A percentile compares a stretch with the other conserved stretches of the same genome.
Conservation (phyloP, 768 basidiomycete genomes). For the Dioszegia crocea region DNA sequence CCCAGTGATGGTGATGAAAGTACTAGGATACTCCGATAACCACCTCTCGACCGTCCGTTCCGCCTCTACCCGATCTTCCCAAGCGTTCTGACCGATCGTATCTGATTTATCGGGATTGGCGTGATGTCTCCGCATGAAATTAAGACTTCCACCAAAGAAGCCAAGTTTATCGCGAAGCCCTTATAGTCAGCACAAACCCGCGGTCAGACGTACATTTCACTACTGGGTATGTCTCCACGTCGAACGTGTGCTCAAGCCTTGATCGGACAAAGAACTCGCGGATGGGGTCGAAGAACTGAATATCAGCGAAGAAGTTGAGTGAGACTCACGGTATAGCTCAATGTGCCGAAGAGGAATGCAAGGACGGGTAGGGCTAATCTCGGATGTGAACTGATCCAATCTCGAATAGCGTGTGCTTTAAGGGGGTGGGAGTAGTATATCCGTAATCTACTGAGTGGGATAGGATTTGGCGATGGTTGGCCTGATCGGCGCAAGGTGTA, state of each 20-base stretch:
- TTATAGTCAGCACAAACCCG: background rate
- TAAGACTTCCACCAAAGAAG: conserved; percentile 21
- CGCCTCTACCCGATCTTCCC: conserved; percentile 82
- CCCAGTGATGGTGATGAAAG: conserved; percentile 53
- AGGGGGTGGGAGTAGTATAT: conserved; percentile 47
- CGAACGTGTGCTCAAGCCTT: conserved; percentile 78
- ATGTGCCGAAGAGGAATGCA: conserved; percentile 79
- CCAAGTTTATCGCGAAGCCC: conserved; percentile 26
- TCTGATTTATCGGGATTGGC: conserved; percentile 7
- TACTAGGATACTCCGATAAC: conserved; percentile 72
- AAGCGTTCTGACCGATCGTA: conserved; percentile 54
- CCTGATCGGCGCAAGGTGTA: conserved; percentile 32
- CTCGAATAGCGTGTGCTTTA: conserved; percentile 47
- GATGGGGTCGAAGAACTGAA: conserved; percentile 85
- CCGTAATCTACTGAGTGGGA: conserved; percentile 40
- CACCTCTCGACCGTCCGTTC: conserved; percentile 65
- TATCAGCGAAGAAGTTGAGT: conserved; percentile 2
- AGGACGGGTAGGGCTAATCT: conserved; percentile 52
- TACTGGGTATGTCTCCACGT: conserved; percentile 64
- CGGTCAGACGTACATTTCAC: conserved; percentile 58
- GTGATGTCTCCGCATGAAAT: conserved; percentile 17
- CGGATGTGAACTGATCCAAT: conserved; percentile 49
- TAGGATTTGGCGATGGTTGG: conserved; percentile 12
- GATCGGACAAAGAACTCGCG: conserved; percentile 76
- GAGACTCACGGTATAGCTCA: conserved; percentile 76